Conservation (phyloP, 2,329 filamentous ascomycete species). For the Penicillium rolfsii region DNA sequence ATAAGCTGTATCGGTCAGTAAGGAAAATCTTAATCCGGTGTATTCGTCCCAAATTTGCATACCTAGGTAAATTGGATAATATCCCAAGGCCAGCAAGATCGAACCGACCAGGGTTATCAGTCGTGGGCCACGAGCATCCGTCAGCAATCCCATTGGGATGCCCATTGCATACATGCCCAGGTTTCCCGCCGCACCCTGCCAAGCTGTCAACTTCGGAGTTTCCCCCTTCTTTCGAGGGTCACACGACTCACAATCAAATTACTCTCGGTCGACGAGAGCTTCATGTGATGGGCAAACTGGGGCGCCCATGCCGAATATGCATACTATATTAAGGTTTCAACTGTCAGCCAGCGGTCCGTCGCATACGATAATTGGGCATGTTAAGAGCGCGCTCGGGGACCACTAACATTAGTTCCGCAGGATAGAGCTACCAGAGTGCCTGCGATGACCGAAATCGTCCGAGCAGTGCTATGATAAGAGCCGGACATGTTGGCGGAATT, state of each 20-base stretch:
- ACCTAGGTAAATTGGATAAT: slow-evolving; percentile 77
- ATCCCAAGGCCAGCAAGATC: slow-evolving; percentile 73
- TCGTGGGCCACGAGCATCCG: slow-evolving; percentile 80
- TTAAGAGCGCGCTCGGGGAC: slow-evolving; percentile 3
- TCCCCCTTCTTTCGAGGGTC: not conserved
- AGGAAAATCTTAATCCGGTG: not conserved
- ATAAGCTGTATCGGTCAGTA: slow-evolving; percentile 60
- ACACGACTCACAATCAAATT: slow-evolving; percentile 76
- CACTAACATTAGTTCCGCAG: slow-evolving; percentile 83
- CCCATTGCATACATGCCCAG: slow-evolving; percentile 93
- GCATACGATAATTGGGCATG: not conserved
- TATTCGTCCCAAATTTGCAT: slow-evolving; percentile 17
- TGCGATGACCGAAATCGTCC: slow-evolving; percentile 80
- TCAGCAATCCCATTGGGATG: slow-evolving; percentile 83
- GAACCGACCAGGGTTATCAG: slow-evolving; percentile 77
- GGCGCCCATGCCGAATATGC: slow-evolving; percentile 98
- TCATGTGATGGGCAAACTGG: slow-evolving; percentile 84
- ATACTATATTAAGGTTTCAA: slow-evolving; percentile 64
- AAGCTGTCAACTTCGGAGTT: slow-evolving; percentile 34
- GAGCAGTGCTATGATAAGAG: slow-evolving; percentile 51
- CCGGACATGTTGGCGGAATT: slow-evolving; percentile 32
- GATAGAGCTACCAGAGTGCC: slow-evolving; percentile 83
- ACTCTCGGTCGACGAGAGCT: slow-evolving; percentile 86
- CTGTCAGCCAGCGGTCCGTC: slow-evolving; percentile 1
- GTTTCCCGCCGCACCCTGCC: slow-evolving; percentile 57